Evolutionary conservation across 805 yeast genomes (phyloP).

Genomic region (Phaffomyces thermotolerans): DNA sequence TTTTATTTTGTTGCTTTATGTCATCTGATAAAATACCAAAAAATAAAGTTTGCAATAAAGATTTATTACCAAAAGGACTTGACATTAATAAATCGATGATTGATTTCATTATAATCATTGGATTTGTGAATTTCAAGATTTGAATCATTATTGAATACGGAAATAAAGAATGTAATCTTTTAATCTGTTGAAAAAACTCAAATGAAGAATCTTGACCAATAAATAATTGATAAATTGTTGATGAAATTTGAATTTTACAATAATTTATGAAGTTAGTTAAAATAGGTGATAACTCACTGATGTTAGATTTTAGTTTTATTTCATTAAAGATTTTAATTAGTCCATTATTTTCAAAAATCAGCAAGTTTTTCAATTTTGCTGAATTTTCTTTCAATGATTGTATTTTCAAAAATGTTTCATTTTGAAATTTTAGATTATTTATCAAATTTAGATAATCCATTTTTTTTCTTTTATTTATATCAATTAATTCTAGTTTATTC

Average conservation of each 20-base stretch:
- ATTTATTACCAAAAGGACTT: conserved; percentile 62
- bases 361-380: conserved; percentile 47
- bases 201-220: conserved; percentile 76
- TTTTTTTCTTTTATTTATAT: conserved; percentile 48
- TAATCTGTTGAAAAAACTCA: conserved; percentile 65
- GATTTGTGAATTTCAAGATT: conserved; percentile 77
- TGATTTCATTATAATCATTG: conserved; percentile 73
- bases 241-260: conserved; percentile 76
- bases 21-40: conserved; percentile 71
- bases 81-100: conserved; percentile 77
- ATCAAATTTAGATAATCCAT: conserved; percentile 53
- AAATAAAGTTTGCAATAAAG: conserved; percentile 68
- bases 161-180: conserved; percentile 64
- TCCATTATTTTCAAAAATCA: conserved; percentile 47
- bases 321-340: conserved; percentile 57
- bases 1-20: conserved; percentile 51
- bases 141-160: conserved; percentile 77
- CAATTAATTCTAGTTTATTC: conserved; percentile 39
- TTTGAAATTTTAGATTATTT: conserved; percentile 66
- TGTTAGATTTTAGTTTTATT: conserved; percentile 44
- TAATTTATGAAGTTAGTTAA: conserved; percentile 69
- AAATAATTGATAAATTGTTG: conserved; percentile 74
- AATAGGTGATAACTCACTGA: conserved; percentile 57
- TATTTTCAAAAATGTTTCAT: conserved; percentile 55
- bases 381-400: conserved; percentile 47